phyloP scores from a whole-genome alignment of 2,329 filamentous ascomycete species.

The Sporothrix euskadiensis region DNA sequence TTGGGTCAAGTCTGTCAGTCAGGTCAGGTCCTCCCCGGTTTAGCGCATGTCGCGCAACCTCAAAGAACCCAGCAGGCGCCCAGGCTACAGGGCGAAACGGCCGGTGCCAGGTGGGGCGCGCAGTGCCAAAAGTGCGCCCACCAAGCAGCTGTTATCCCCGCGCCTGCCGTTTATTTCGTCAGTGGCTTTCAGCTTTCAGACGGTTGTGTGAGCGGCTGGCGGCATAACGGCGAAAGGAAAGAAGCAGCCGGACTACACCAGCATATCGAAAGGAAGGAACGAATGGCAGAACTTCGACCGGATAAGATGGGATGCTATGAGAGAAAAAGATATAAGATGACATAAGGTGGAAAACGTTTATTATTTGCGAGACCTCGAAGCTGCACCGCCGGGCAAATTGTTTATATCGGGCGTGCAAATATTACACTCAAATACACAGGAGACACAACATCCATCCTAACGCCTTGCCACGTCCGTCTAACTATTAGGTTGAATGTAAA shows the following conservation, averaged over 20 bases:
- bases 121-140: neutral
- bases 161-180: neutral
- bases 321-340: too few relatives aligned
- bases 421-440: neutral
- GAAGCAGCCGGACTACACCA: neutral
- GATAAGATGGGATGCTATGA: neutral
- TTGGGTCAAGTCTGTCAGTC: neutral
- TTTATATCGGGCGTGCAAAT: neutral
- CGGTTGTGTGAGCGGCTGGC: neutral
- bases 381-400: neutral
- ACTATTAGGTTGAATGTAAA: neutral
- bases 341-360: neutral
- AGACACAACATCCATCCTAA: neutral
- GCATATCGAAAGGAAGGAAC: neutral
- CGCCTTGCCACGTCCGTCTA: neutral
- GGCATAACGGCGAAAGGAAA: neutral
- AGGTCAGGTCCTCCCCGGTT: slow-evolving; percentile 1
- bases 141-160: neutral
- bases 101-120: neutral
- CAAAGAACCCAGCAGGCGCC: neutral
- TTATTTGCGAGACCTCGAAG: neutral
- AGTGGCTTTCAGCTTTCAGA: neutral
- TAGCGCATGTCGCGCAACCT: neutral
- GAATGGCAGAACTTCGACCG: neutral
- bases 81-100: neutral